Base-by-base conservation (phyloP, 805 yeast genomes). In the Nadsonia fulvescens region DNA sequence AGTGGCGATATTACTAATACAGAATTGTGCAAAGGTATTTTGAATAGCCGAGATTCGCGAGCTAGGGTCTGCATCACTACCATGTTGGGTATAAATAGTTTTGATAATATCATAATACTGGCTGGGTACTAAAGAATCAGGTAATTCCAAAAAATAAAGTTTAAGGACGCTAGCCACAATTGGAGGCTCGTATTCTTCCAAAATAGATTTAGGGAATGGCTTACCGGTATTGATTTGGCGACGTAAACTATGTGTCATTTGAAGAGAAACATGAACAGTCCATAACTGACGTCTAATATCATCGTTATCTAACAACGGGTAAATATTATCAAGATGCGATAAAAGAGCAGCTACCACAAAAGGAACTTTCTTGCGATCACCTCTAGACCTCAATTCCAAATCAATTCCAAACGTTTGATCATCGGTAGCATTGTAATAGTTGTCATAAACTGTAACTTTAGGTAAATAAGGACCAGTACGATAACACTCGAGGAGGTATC, bases 351-450 rank as follows among this genome's bases (percentile, higher is more conserved):
- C 68, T 1, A 78, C 57, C 8, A 79, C 46, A 6, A 63, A 35
- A 2, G 93, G 93, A 8, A 79, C 89, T 3, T 66, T 66, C 36
- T 67, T 72, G 34, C 66, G 61, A 40, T 78, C 93, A 27, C 69
- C 57, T 22, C 83, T 58, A 27, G 82, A 66, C 28, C 78, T 63
- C 13, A 71, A 63, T 30, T 70, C 75, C 24, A 79, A 49, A 34
- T 72, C 83, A 24, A 76, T 73, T 8, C 93, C 93, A 51, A 79
- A 79, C 6, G 72, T 70, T 44, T 76, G 86, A 23, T 70, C 61
- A 23, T 51, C 54, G 23, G 69, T 66, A 5, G 77, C 63, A 35
- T 70, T 67, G 47, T 76, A 76, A 51, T 78, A 79, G 45, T 76
- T 77, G 42, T 78, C 91, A 47, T 78, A 79, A 9, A 75, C 58